These are phyloP conservation scores for Trametes maxima DNA, from an alignment of 768 basidiomycete genomes.

Conservation along the genomic window DNA sequence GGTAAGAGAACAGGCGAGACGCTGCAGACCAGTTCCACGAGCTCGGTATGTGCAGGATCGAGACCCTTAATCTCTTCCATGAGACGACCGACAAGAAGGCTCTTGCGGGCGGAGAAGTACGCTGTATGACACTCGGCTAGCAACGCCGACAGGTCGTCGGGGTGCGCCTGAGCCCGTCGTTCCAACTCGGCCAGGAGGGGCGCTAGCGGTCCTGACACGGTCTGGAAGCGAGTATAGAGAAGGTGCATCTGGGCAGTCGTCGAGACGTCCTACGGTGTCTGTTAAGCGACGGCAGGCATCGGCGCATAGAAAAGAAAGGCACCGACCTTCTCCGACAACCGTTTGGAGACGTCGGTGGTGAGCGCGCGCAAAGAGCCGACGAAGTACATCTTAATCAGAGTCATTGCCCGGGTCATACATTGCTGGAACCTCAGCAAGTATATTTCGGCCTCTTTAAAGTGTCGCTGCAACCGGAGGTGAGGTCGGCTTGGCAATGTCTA, in stretches of 20 bases:
- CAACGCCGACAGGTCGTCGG: constrained; percentile 81
- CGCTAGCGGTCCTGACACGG: constrained; percentile 67
- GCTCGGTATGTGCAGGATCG: constrained; percentile 75
- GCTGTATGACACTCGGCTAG: constrained; percentile 86
- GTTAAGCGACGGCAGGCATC: background rate
- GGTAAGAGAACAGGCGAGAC: background rate
- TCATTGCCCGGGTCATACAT: constrained; percentile 98
- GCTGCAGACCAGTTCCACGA: constrained; percentile 78
- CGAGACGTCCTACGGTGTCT: constrained; percentile 63
- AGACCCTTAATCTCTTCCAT: constrained; percentile 81
- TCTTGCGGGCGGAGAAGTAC: constrained; percentile 76
- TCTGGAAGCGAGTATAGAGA: constrained; percentile 85
- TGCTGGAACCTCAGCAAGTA: constrained; percentile 98
- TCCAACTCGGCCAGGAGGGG: constrained; percentile 88
- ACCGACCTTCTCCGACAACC: constrained; percentile 71
- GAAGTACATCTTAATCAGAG: constrained; percentile 96
- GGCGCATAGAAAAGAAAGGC: background rate
- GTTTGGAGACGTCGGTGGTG: constrained; percentile 73
- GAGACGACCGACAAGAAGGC: constrained; percentile 71
- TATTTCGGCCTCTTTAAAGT: constrained; percentile 90
- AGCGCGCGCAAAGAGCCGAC: constrained; percentile 81
- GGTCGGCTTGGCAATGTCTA: background rate
- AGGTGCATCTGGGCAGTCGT: constrained; percentile 80
- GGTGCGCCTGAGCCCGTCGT: constrained; percentile 69
- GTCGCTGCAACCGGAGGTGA: constrained; percentile 53